Base-by-base conservation (phyloP, 1,284 basidiomycete genomes). In the Thecaphora frezii region DNA sequence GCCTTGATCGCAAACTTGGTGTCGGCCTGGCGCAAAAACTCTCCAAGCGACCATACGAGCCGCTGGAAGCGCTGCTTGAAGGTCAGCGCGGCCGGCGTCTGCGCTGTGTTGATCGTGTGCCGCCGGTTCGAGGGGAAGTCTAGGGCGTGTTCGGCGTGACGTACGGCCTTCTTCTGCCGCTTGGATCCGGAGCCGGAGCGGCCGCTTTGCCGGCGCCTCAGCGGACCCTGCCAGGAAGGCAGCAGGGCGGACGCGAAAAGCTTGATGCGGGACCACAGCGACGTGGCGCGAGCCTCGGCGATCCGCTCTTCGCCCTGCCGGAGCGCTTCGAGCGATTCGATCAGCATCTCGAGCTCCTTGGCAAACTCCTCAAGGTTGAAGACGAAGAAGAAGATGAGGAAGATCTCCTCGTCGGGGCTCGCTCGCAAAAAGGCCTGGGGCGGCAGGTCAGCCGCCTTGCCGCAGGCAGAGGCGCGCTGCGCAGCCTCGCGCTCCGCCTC, bases 1-100 rank as follows among this genome's bases (percentile, higher is more conserved):
- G 88, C 87, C 79, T 96, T 96, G 81, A 96, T 83, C 0, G 91
- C 89, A 80, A 91, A 94, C 70, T 90, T 89, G 64, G 88, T 83
- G 71, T 94, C 89, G 2, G 87, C 86, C 72, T 90, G 86, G 48
- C 83, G 83, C 57, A 93, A 78, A 24, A 85, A 83, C 33, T 85
- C 86, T 0, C 89, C 87, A 5, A 93, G 67, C 4, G 83, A 81
- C 94, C 93, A 97, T 14, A 93, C 49, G 38, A 81, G n/a, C 80
- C 37, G 83, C 81, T 63, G 53, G 26, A 71, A 38, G 52, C 62
- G 62, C 22, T 69, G 59, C 10, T 65, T 44, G 51, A 52, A 59
- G 14, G 69, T 74, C 44, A 52, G 37, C 12, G 66, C 69, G 10
- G 84, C 81, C 0, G 90, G 91, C 0, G 89, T 91, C 59, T 90